Base-by-base conservation (phyloP, 495 filamentous ascomycete genomes). In the Penicillium silybi region DNA sequence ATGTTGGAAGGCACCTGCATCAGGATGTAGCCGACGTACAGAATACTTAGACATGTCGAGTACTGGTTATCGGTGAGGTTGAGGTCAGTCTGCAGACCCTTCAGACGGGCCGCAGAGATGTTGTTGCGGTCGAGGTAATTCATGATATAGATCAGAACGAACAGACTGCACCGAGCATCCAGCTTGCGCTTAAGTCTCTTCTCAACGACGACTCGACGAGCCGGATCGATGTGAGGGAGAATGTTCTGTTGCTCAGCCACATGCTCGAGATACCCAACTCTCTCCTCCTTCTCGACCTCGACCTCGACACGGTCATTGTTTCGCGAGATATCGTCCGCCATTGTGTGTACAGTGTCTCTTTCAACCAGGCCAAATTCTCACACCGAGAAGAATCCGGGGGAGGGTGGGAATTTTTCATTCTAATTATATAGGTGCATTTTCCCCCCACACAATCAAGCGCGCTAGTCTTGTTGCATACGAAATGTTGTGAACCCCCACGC, bases 21-120 rank as follows among this genome's bases (percentile, higher is more conserved):
- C 44, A 62, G 41, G 19, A 63, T 68, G 50, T 68, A 68, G 13
- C 86, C 85, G 6, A 88, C 85, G 54, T 87, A 89, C 20, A 87
- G 68, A 51, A 87, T 87, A 62, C 78, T 82, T 48, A 86, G 69
- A 37, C 76, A 70, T 0, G 83, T 85, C 62, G 80, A 58, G 53
- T 81, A 82, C 50, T 81, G 69, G 7, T 68, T 73, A 45, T 75
- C 69, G 1, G 64, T 64, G 20, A 82, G 54, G 3, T 60, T 43
- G 4, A 82, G 57, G 44, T 81, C 79, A 7, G 66, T 64, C 52
- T 81, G 72, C 48, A 82, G 51, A 25, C 78, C 79, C 19, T 77
- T 77, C 46, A 83, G 57, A 34, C 73, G 61, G 23, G 75, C 77
- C 0, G 76, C 69, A 11, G 74, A 76, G 56, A 77, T 78, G 50